These are phyloP conservation scores for Trifolium pratense DNA, from an alignment of 306 rosid species.

Conservation along the genomic window DNA sequence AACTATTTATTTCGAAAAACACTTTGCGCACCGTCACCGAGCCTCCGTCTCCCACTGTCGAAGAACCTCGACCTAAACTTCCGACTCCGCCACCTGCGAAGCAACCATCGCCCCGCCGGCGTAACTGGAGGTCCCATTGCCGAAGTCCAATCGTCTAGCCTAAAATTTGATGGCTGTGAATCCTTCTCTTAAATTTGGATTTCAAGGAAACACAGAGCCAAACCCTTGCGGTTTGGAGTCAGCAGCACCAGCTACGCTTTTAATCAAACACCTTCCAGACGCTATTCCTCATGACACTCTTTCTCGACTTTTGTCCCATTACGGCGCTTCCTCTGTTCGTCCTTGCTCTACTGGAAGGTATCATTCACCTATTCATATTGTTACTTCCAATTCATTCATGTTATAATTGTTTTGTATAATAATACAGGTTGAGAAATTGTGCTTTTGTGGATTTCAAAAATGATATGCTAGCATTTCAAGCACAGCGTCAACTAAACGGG, in stretches of 20 bases:
- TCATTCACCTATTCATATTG: background rate
- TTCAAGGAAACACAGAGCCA: conserved; percentile 42
- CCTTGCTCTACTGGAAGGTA: conserved; percentile 48
- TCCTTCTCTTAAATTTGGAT: conserved; percentile 35
- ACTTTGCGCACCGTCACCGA: no score
- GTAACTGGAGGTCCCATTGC: no score
- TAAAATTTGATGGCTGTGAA: conserved; percentile 25
- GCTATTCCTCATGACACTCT: conserved; percentile 76
- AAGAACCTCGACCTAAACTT: no score
- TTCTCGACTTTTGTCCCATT: conserved; percentile 68
- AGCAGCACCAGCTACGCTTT: conserved; percentile 48
- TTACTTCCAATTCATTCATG: background rate
- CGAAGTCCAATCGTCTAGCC: no score
- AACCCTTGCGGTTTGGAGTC: background rate
- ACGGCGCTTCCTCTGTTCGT: conserved; percentile 74
- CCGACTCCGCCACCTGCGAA: no score
- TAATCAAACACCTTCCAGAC: conserved; percentile 77
- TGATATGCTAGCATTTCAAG: conserved; percentile 74
- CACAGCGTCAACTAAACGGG: conserved; percentile 82
- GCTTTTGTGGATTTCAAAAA: conserved; percentile 78
- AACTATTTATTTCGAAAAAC: no score
- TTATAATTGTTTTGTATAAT: background rate
- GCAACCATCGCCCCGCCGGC: no score
- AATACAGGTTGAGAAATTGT: conserved; percentile 70
- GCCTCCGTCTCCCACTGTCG: no score